Evolutionary conservation across 768 basidiomycete species (phyloP), one percentile per base, ranked within the genome.

Genomic region (Punctularia strigosozonata): DNA sequence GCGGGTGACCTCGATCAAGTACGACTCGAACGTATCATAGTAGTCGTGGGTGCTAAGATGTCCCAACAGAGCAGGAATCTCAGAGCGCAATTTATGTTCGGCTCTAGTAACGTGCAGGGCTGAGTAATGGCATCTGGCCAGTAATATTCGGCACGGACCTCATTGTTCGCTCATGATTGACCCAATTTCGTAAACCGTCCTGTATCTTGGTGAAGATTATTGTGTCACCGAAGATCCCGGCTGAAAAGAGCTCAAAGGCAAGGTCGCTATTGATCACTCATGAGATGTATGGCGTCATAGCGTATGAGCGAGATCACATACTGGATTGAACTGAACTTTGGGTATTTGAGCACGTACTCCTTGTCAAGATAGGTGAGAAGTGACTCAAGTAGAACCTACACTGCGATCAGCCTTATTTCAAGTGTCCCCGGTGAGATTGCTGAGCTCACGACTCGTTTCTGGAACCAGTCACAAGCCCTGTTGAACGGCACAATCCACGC

Each of bases 341-440:
- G 57, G 23, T 66, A 56, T 28, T 61, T 58, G 0, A 54, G 49
- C 7, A 84, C 65, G 46, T 77, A 86, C 0, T 67, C 65, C 50
- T 80, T 73, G 50, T 90, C 84, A 37, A 89, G 57, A 52, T 79
- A 81, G 3, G 82, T 71, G 37, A 87, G 57, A 19, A 87, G 56
- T 0, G 78, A 78, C 44, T 69, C 58, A 2, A 87, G 50, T 15
- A 85, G 57, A 4, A 59, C 55, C 81, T 84, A 45, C 19, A 18
- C 6, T 23, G 43, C 4, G 32, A 13, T 39, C 12, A 30, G 37
- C 39, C 41, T 40, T n/a, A 43, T 31, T 38, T 13, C 36, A 24
- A 15, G 21, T 24, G 6, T 24, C 38, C 25, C 45, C 40, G 6
- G 42, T 37, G 19, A 26, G 36, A 26, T 32, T 8, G 30, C 41